Evolutionary conservation across 139 green algal genomes (phyloP).

Genomic region (Trebouxia sp.): DNA sequence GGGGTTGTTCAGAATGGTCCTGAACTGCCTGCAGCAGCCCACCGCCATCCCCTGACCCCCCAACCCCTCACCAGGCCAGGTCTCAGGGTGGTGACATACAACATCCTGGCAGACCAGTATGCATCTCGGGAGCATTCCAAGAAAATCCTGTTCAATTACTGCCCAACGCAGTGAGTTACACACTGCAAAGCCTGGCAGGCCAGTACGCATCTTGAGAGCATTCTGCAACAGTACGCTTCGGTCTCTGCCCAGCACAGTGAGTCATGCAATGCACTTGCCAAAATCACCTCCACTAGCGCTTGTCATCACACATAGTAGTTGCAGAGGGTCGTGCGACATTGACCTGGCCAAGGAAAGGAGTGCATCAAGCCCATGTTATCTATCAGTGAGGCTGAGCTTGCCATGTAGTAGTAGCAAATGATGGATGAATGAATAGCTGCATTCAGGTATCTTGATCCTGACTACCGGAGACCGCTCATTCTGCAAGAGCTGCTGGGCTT

Average conservation of each 20-base stretch:
- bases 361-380: too few relatives aligned
- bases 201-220: background rate
- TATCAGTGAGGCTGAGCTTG: too few relatives aligned
- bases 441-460: conserved; percentile 63
- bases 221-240: background rate
- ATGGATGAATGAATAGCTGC: too few relatives aligned
- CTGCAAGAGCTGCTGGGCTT: conserved; percentile 79
- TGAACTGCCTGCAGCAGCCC: background rate
- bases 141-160: conserved; percentile 75
- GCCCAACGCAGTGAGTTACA: conserved; percentile 49
- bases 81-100: conserved; percentile 87
- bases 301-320: background rate
- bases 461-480: conserved; percentile 81
- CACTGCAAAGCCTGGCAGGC: too few relatives aligned
- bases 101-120: conserved; percentile 94
- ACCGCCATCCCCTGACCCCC: conserved; percentile 29
- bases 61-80: conserved; percentile 25
- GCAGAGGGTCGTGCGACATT: too few relatives aligned
- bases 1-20: conserved; percentile 55
- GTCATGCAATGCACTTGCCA: background rate
- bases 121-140: conserved; percentile 67
- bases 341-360: too few relatives aligned
- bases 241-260: background rate
- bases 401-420: background rate
- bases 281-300: background rate